A percentile compares a stretch with the other conserved stretches of the same genome.
phyloP scores from a whole-genome alignment of 257 asterid species.

The Plantago major region DNA sequence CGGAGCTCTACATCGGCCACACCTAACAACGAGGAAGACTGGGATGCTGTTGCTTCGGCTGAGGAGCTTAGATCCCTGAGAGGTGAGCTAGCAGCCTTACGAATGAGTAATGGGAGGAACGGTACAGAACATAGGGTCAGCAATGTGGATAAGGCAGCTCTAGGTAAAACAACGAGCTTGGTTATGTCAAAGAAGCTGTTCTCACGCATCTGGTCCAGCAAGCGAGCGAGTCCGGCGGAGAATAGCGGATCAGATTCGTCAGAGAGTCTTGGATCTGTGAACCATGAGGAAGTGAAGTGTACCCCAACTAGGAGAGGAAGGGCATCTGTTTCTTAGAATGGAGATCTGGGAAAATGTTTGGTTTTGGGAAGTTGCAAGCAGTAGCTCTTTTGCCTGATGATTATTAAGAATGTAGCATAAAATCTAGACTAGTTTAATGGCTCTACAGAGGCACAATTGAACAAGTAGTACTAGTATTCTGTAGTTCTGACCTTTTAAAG shows the following conservation, averaged over 20 bases:
- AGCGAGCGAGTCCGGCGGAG: slow-evolving; percentile 48
- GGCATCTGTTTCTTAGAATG: slow-evolving; percentile 72
- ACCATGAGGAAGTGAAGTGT: slow-evolving; percentile 57
- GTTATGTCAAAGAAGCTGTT: slow-evolving; percentile 66
- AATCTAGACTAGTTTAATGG: too few relatives aligned
- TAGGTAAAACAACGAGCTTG: slow-evolving; percentile 61
- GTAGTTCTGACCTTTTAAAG: too few relatives aligned
- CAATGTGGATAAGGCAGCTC: slow-evolving; percentile 50
- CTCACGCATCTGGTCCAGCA: slow-evolving; percentile 78
- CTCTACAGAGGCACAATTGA: too few relatives aligned
- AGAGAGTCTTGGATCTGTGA: slow-evolving; percentile 69
- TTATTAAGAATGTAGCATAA: too few relatives aligned
- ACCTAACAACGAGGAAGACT: slow-evolving; percentile 80
- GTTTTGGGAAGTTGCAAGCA: neutral
- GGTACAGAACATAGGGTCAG: slow-evolving; percentile 29
- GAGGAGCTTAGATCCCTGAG: slow-evolving; percentile 84
- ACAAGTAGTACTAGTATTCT: too few relatives aligned
- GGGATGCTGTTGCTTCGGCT: slow-evolving; percentile 89
- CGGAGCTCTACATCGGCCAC: slow-evolving; percentile 79
- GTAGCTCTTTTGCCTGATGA: too few relatives aligned
- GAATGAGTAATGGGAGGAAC: slow-evolving; percentile 57
- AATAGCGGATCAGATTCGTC: slow-evolving; percentile 93
- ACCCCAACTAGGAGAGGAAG: slow-evolving; percentile 74
- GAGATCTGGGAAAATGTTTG: slow-evolving; percentile 4
- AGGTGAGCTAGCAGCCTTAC: slow-evolving; percentile 75